Evolutionary conservation across 371 early-diverging fungal species (phyloP).

Genomic region (Rhizopus microsporus): DNA sequence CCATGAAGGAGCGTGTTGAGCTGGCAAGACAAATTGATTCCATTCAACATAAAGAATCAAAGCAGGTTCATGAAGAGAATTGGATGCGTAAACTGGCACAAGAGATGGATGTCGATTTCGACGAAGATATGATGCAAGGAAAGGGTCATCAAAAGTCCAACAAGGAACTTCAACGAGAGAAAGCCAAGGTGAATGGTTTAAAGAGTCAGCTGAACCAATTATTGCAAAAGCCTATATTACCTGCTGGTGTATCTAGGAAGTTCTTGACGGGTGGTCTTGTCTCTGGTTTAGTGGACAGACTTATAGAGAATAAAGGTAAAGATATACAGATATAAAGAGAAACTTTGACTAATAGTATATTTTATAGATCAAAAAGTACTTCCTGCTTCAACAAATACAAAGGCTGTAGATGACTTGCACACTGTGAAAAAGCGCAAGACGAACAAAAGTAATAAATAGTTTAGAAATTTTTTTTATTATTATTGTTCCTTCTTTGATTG

Average conservation of each 20-base stretch:
- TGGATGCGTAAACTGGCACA: constrained; percentile 89
- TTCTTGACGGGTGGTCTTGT: constrained; percentile 76
- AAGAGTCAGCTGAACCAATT: constrained; percentile 61
- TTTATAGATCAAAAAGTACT: constrained; percentile 35
- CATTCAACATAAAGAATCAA: constrained; percentile 73
- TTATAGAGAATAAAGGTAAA: constrained; percentile 49
- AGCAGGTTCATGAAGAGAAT: constrained; percentile 69
- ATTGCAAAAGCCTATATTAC: constrained; percentile 66
- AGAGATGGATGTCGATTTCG: constrained; percentile 82
- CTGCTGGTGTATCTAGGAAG: constrained; percentile 69
- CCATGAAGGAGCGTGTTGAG: constrained; percentile 70
- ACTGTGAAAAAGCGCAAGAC: constrained; percentile 22
- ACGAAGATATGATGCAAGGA: constrained; percentile 66
- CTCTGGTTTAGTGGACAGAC: constrained; percentile 63
- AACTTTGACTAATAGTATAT: constrained; percentile 1
- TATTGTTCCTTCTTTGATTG: constrained; percentile 19
- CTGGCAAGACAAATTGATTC: constrained; percentile 82
- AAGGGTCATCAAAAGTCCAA: constrained; percentile 35
- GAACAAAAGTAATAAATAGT: constrained; percentile 2
- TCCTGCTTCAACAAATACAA: constrained; percentile 40
- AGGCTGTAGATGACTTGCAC: constrained; percentile 49
- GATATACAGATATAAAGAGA: not conserved
- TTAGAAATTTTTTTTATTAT: not conserved
- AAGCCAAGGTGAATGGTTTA: constrained; percentile 53
- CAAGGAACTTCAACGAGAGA: constrained; percentile 25